Evolutionary conservation across 352 stramenopile genomes (phyloP).

Genomic region (Pythium chondricola): DNA sequence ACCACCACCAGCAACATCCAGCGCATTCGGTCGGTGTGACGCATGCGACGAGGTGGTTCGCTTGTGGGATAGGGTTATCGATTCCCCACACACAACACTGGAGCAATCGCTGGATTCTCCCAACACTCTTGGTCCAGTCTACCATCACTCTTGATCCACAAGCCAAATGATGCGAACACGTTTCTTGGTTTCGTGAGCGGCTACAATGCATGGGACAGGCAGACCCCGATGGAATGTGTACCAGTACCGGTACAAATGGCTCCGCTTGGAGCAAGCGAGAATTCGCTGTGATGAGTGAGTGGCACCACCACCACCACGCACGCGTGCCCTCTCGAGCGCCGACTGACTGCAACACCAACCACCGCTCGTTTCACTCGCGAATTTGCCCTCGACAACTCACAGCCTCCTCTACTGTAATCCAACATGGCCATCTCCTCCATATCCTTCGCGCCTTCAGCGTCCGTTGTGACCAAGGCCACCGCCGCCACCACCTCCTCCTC

Average conservation of each 20-base stretch:
- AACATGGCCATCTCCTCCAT: neutral
- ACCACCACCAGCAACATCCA: no score
- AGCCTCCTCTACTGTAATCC: no score
- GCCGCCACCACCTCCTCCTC: neutral
- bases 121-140: neutral
- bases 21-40: neutral
- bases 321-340: neutral
- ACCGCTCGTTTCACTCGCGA: no score
- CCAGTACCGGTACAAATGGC: no score
- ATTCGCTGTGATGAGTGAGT: no score
- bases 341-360: neutral
- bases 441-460: neutral
- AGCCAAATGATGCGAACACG: neutral
- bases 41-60: neutral
- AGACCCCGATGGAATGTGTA: no score
- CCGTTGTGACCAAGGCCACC: neutral
- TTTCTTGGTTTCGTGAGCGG: neutral
- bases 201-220: no score
- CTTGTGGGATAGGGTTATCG: neutral
- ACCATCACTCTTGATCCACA: constrained; percentile 4
- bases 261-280: no score
- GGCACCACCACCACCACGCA: no score
- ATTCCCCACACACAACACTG: no score
- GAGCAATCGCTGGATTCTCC: no score
- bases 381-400: no score